Evolutionary conservation across 2,329 filamentous ascomycete species (phyloP).

Genomic region (Pestalotiopsis fici): DNA sequence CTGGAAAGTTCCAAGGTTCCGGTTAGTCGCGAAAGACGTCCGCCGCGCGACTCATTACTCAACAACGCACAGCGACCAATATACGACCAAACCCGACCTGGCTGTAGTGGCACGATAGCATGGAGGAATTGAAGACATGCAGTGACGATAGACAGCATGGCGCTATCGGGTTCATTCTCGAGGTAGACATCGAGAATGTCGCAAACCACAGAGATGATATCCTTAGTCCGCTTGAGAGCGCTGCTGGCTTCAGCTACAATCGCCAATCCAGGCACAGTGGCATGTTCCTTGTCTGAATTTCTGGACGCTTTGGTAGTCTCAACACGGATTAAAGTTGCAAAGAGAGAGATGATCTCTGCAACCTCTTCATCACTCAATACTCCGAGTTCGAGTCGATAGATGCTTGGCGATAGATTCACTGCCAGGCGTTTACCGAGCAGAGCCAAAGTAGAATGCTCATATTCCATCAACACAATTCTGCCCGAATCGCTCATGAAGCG

Average conservation of each 20-base stretch:
- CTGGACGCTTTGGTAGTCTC: conserved; percentile 40
- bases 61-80: conserved; percentile 80
- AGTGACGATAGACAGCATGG: conserved; percentile 65
- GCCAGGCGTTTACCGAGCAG: conserved; percentile 78
- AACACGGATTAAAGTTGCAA: conserved; percentile 69
- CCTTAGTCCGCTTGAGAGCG: conserved; percentile 58
- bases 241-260: conserved; percentile 61
- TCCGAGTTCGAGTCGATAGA: conserved; percentile 53
- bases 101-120: conserved; percentile 71
- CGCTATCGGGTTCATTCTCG: conserved; percentile 62
- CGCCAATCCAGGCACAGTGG: conserved; percentile 38
- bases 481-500: conserved; percentile 77
- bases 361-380: conserved; percentile 61
- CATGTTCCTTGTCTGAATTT: conserved; percentile 17
- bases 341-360: conserved; percentile 72
- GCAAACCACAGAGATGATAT: conserved; percentile 80
- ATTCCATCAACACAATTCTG: conserved; percentile 75
- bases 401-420: conserved; percentile 61
- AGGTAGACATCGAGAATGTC: conserved; percentile 78
- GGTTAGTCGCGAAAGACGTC: conserved; percentile 76
- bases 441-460: conserved; percentile 76
- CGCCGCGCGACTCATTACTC: conserved; percentile 73
- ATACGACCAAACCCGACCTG: conserved; percentile 87
- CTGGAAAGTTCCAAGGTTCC: conserved; percentile 79
- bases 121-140: conserved; percentile 81